Evolutionary conservation across 192 early-diverging fungal genomes (phyloP), one percentile per base, ranked within the genome.

Genomic region (Backusella australiensis): DNA sequence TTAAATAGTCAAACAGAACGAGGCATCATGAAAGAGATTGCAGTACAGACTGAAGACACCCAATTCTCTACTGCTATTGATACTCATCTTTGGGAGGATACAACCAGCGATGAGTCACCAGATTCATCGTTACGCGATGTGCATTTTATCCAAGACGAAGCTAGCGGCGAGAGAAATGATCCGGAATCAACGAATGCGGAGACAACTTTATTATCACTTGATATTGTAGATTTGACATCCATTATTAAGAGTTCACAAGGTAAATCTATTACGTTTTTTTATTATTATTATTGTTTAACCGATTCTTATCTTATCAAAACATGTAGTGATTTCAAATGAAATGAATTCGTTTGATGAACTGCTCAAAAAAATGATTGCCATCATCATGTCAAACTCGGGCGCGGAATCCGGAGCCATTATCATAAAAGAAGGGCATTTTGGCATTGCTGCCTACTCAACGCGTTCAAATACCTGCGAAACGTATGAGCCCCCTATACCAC

Each of bases 231-330:
- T 49, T 53, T 78, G 1, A 69, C 71, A 63, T 78, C 77, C 9
- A 78, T 78, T 59, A 78, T 78, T n/a, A 78, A 78, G 34, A 78
- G 77, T n/a, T 78, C 77, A 6, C 77, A 78, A 69, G 76, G 69
- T 71, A 77, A 72, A 39, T 39, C 9, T 9, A 39, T 39, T 9
- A 39, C 1, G 38, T 3, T 12, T 12, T 39, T 39, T 39, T 23
- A 11, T 9, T n/a, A n/a, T n/a, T n/a, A n/a, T 38, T 38, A 11
- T 39, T 41, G 36, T 42, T 49, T 52, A 29, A 73, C 71, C 8
- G 21, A 32, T 5, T 11, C 23, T 29, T 44, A 6, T 49, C 17
- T 49, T 49, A 56, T 56, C 21, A 12, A 12, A 56, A 26, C 4
- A 34, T 29, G 3, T 29, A 75, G 75, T 81, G 15, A 81, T 81